A percentile compares a stretch with the other conserved stretches of the same genome.
Conservation (phyloP, 2,329 filamentous ascomycete species). For the Lasiodiplodia hormozganensis region DNA sequence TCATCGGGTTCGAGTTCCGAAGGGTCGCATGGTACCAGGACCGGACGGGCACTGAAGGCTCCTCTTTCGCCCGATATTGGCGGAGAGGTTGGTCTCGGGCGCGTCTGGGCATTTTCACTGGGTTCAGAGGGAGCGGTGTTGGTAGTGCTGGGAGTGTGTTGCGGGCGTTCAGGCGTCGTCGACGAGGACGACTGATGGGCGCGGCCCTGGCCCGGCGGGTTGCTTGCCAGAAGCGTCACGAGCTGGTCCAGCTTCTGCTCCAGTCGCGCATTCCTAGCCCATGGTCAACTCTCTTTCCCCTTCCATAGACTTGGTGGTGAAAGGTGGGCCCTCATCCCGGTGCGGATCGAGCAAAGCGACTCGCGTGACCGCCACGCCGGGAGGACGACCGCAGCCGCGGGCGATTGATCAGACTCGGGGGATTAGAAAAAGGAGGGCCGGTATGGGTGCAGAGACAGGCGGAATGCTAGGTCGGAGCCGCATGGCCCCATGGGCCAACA, state of each 20-base stretch:
- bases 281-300: neutral
- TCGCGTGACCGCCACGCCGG: neutral
- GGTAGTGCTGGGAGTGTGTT: constrained; percentile 1
- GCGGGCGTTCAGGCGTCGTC: constrained; percentile 19
- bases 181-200: constrained; percentile 18
- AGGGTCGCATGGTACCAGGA: constrained; percentile 2
- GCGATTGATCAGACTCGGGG: neutral
- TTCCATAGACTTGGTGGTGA: neutral
- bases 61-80: constrained; percentile 16
- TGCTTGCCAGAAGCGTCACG: constrained; percentile 22
- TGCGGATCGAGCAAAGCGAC: neutral
- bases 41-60: constrained; percentile 19
- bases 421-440: neutral
- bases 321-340: neutral
- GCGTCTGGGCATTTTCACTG: neutral
- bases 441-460: neutral
- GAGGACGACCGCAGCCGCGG: constrained; percentile 3
- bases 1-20: constrained; percentile 18
- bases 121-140: neutral
- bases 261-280: constrained; percentile 17
- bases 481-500: constrained; percentile 1
- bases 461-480: constrained; percentile 1
- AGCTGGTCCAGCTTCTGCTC: constrained; percentile 28
- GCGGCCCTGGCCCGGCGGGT: constrained; percentile 4
- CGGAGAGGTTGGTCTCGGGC: constrained; percentile 1